phyloP scores from a whole-genome alignment of 345 rosid genomes.

The Litchi chinensis region DNA sequence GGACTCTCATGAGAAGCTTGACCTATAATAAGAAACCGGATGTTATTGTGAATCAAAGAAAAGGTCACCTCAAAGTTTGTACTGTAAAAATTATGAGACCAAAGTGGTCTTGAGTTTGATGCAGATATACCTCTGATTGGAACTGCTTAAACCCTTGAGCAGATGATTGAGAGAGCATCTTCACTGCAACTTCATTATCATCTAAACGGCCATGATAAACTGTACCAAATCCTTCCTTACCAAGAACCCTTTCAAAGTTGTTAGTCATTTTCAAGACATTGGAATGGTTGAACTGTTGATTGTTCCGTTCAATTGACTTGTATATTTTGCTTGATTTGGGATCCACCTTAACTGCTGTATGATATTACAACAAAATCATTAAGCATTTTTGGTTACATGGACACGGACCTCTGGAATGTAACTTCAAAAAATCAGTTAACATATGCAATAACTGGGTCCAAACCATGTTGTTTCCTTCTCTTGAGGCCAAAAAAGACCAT shows the following conservation, averaged over 20 bases:
- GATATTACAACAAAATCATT: slow-evolving; percentile 1
- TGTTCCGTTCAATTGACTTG: background rate
- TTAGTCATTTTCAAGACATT: slow-evolving; percentile 27
- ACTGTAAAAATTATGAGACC: background rate
- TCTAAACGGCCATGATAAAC: slow-evolving; percentile 49
- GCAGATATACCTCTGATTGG: slow-evolving; percentile 44
- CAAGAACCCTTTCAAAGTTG: slow-evolving; percentile 9
- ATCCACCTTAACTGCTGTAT: background rate
- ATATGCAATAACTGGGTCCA: background rate
- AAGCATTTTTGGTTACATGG: background rate
- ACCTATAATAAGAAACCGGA: slow-evolving; percentile 31
- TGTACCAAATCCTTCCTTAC: slow-evolving; percentile 29
- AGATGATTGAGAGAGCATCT: slow-evolving; percentile 53
- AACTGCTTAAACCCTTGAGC: slow-evolving; percentile 48
- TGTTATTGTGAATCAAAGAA: background rate
- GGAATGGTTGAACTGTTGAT: slow-evolving; percentile 27
- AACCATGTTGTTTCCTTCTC: slow-evolving; percentile 33
- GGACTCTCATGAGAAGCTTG: slow-evolving; percentile 54
- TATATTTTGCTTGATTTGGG: background rate
- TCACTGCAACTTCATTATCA: slow-evolving; percentile 46
- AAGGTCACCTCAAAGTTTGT: background rate
- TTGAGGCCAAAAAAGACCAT: slow-evolving; percentile 22
- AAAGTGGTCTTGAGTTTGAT: background rate
- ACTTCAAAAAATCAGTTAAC: too few species aligned
- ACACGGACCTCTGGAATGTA: background rate